These are phyloP conservation scores for Arthrobotrys musiformis DNA, from an alignment of 2,329 filamentous ascomycete genomes.

Conservation along the genomic window DNA sequence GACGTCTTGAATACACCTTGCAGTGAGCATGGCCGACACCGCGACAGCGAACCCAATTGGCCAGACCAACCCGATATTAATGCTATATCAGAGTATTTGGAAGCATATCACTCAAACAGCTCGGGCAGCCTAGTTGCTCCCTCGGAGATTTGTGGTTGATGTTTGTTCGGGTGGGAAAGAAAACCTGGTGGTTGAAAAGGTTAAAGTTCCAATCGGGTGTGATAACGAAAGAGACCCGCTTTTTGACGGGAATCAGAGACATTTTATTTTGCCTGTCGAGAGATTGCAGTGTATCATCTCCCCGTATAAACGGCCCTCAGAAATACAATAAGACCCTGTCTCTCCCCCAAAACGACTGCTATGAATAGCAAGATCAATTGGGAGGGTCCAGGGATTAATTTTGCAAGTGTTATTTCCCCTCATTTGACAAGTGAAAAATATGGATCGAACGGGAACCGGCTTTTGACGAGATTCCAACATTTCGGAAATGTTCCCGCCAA, in stretches of 20 bases:
- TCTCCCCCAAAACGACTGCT: background rate
- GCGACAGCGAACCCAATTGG: background rate
- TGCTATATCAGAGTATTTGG: background rate
- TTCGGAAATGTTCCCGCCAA: conserved; percentile 25
- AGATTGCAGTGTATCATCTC: background rate
- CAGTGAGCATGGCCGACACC: background rate
- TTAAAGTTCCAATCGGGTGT: conserved; percentile 9
- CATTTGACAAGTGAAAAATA: background rate
- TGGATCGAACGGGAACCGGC: background rate
- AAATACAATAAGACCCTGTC: background rate
- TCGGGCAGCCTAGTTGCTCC: background rate
- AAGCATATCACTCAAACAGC: background rate
- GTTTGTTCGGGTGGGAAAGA: background rate
- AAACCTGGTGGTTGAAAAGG: background rate
- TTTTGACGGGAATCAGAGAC: background rate
- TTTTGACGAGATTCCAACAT: conserved; percentile 1
- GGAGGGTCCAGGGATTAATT: background rate
- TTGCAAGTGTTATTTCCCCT: background rate
- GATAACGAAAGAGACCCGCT: conserved; percentile 14
- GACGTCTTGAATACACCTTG: background rate
- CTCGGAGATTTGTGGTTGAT: conserved; percentile 2
- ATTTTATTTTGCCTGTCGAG: background rate
- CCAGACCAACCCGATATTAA: background rate
- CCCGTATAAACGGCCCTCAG: background rate
- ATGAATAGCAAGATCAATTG: no score